These are phyloP conservation scores for Luzula sylvatica DNA, from an alignment of 176 grass and related monocot genomes.

Conservation along the genomic window DNA sequence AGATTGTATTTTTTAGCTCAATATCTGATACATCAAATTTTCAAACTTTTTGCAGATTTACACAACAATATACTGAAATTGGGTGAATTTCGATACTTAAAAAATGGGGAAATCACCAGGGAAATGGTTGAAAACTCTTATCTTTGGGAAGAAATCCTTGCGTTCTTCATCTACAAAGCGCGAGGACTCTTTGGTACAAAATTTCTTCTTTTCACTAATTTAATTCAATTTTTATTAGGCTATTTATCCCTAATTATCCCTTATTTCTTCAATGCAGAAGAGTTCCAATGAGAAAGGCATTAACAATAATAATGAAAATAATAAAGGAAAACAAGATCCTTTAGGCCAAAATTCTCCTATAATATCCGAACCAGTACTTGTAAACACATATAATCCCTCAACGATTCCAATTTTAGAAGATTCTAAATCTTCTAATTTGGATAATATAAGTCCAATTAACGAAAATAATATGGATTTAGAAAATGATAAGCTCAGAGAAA, in stretches of 20 bases:
- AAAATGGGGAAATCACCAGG: conserved; percentile 69
- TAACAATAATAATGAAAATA: conserved; percentile 19
- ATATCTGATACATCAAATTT: no score
- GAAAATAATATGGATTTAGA: conserved; percentile 25
- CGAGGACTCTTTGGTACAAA: conserved; percentile 39
- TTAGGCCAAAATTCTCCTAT: conserved; percentile 50
- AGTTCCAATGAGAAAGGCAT: conserved; percentile 32
- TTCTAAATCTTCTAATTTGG: conserved; percentile 32
- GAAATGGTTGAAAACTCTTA: conserved; percentile 71
- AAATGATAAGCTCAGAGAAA: conserved; percentile 37
- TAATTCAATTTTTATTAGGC: neutral
- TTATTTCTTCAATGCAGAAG: conserved; percentile 34
- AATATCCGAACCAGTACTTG: conserved; percentile 73
- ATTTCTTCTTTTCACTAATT: neutral
- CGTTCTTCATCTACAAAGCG: conserved; percentile 40
- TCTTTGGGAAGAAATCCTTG: conserved; percentile 66
- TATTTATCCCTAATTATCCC: neutral
- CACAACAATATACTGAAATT: no score
- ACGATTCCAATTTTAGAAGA: conserved; percentile 21
- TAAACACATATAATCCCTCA: conserved; percentile 34
- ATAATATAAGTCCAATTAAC: conserved; percentile 26
- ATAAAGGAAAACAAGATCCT: conserved; percentile 13
- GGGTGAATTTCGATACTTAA: neutral
- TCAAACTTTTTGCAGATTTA: no score
- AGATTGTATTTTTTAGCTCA: neutral